Percentiles rank a stretch among this genome's conserved stretches.
Conservation (phyloP, 306 rosid genomes). For the Sicyos edulis region DNA sequence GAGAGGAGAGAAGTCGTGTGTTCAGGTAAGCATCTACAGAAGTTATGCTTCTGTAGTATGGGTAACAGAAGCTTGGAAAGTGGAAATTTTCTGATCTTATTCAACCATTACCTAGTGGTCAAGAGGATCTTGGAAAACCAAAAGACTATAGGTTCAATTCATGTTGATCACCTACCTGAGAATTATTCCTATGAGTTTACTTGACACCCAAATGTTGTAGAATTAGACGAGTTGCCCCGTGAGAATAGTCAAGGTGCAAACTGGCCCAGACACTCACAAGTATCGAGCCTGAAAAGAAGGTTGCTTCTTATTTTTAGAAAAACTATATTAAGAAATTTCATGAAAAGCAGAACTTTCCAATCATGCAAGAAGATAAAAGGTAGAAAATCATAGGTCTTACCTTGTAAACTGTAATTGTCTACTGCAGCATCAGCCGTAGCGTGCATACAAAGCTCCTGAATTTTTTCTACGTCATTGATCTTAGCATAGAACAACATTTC, state of each 20-base stretch:
- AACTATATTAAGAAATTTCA: not conserved
- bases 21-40: not conserved
- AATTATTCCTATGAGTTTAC: too few relatives aligned
- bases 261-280: too few relatives aligned
- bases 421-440: constrained; percentile 34
- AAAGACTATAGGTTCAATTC: too few relatives aligned
- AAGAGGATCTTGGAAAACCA: too few relatives aligned
- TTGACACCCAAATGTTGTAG: too few relatives aligned
- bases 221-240: too few relatives aligned
- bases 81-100: not conserved
- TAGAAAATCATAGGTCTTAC: constrained; percentile 30
- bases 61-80: not conserved
- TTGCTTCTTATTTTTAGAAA: not conserved
- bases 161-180: too few relatives aligned
- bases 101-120: too few relatives aligned
- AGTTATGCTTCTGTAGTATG: not conserved
- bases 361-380: not conserved
- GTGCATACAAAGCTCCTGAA: constrained; percentile 50
- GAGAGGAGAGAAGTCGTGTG: not conserved
- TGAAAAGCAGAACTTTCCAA: not conserved
- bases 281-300: too few relatives aligned
- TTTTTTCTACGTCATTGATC: constrained; percentile 53
- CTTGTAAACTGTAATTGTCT: constrained; percentile 42
- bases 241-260: too few relatives aligned
- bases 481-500: constrained; percentile 70